Base-by-base conservation (phyloP, 768 basidiomycete genomes). In the Trametes cinnabarina region DNA sequence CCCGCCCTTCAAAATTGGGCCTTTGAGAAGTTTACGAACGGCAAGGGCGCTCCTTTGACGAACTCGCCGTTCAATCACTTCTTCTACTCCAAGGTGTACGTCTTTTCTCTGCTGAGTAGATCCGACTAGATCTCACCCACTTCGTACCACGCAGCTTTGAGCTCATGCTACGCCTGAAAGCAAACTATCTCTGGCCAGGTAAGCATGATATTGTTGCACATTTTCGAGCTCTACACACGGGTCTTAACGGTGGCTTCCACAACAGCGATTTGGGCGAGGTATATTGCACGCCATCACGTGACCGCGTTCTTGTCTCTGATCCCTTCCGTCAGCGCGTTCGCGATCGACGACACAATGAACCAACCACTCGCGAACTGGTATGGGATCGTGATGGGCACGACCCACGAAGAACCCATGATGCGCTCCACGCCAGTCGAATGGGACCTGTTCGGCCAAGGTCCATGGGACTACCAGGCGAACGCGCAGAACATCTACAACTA, bases 331-430 rank as follows among this genome's bases (percentile, higher is more conserved):
- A 71, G 70, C 59, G 71, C 82, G 1, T 87, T 87, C 62, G 78
- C 73, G 12, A 66, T 83, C 19, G 85, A 88, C 61, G 85, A 87
- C 58, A 72, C 78, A 0, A 71, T 76, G 26, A 90, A 88, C 63
- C 85, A 86, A 64, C 74, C 74, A 34, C 71, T 83, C 25, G 88
- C 87, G 3, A 81, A 88, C 60, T 74, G 73, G 51, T 87, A 82
- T 68, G 87, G 83, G 20, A 77, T 88, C 41, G 86, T 84, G 34
- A 88, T 88, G 84, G 85, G 87, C 41, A 87, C 87, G 1, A 85
- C 82, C 68, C 85, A 88, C 65, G 82, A 89, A 68, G 87, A 90
- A 64, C 87, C 88, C 14, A 87, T 88, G 83, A 82, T 84, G 76
- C 81, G 87, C 17, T 84, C 85, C 28, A 84, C 82, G 2, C 86